Evolutionary conservation across 768 basidiomycete species (phyloP), one percentile per base, ranked within the genome.

Genomic region (Leccinum longicurvipes): DNA sequence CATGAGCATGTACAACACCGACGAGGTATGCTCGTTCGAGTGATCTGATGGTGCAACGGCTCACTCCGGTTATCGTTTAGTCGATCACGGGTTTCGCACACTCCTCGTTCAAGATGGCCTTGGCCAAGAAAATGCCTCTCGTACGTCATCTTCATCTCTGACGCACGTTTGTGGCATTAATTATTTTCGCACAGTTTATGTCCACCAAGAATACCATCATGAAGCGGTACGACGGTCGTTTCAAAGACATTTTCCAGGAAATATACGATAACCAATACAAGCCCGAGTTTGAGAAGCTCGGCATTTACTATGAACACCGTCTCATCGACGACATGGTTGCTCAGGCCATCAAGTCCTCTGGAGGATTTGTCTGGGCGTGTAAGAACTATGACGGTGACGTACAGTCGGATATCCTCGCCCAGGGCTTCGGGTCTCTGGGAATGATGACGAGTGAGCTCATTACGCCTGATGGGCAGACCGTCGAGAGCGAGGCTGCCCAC

Each of bases 191-290:
- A 51, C 45, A 91, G 85, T 98, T 95, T 81, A 84, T 98, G 90
- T 94, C 92, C 11, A 98, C 96, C 41, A 98, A 99, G 79, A 98
- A 96, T 76, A 96, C 93, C 23, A 95, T 96, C 74, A 68, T 96
- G 68, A 96, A 99, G 78, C 94, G 88, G 70, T 99, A 99, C 72
- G 97, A 98, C 67, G 97, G 97, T 44, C 84, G 95, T 28, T 99
- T 98, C 84, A 99, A 99, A 79, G 97, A 99, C 66, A 94, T 96
- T 69, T 97, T 99, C 86, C 86, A 98, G 72, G 93, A 97, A 66
- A 87, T 98, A 65, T 99, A 93, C 71, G 91, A 96, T 7, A 65
- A 77, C 79, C 66, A 84, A 54, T 94, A 93, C 80, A 87, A 87
- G 70, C 57, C 77, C 1, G 75, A 77, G 51, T 94, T 88, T 65